Evolutionary conservation across 768 basidiomycete genomes (phyloP).

Genomic region (Trametes cingulata): DNA sequence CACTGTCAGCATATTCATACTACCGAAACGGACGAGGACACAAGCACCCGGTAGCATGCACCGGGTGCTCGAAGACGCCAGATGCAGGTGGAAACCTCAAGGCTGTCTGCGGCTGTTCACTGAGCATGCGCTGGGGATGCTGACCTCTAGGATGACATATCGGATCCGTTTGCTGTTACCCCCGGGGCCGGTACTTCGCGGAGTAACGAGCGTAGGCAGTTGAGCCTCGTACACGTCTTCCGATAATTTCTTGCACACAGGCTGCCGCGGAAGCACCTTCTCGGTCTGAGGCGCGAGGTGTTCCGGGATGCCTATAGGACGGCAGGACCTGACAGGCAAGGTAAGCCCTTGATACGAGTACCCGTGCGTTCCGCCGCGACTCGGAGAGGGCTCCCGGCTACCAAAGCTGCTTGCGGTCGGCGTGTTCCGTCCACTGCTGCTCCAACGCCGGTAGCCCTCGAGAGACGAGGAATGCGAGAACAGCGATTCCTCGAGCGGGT

Average conservation of each 20-base stretch:
- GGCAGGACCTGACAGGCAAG: slow-evolving; percentile 63
- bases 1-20: no score
- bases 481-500: slow-evolving; percentile 83
- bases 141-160: slow-evolving; percentile 82
- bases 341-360: slow-evolving; percentile 36
- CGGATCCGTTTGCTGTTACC: slow-evolving; percentile 70
- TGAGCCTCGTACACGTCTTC: slow-evolving; percentile 72
- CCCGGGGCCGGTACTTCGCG: slow-evolving; percentile 64
- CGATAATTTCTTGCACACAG: slow-evolving; percentile 47
- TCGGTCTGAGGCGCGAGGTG: slow-evolving; percentile 27
- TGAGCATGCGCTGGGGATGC: no score
- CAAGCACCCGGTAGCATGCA: not conserved
- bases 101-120: no score
- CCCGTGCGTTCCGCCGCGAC: slow-evolving; percentile 37
- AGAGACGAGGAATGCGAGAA: slow-evolving; percentile 81
- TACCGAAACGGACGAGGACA: no score
- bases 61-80: no score
- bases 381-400: slow-evolving; percentile 24
- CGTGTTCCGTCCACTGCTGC: slow-evolving; percentile 58
- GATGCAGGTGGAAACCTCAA: no score
- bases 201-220: slow-evolving; percentile 78
- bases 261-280: slow-evolving; percentile 29
- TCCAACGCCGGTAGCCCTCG: slow-evolving; percentile 80
- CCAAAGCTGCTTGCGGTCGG: slow-evolving; percentile 33
- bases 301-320: slow-evolving; percentile 56